Percentiles rank a stretch among this genome's conserved stretches.
These are phyloP conservation scores for Cyclotella sp. DNA, from an alignment of 108 stramenopile genomes.

Conservation along the genomic window DNA sequence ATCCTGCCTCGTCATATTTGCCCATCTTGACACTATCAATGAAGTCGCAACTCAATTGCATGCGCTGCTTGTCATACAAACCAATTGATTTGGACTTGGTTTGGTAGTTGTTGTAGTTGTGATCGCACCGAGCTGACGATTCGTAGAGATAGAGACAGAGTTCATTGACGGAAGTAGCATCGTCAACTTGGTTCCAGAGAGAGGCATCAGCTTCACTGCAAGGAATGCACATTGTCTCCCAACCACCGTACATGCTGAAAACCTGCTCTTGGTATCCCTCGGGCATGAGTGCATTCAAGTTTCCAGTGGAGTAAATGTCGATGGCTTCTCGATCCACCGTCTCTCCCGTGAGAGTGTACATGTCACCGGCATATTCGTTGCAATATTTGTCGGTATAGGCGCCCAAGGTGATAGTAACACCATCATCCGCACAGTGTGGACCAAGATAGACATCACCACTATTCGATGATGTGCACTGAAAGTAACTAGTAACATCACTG, in stretches of 20 bases:
- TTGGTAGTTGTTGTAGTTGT: constrained; percentile 47
- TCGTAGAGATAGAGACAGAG: constrained; percentile 74
- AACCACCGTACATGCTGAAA: neutral
- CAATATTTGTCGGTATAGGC: constrained; percentile 81
- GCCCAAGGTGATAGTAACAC: constrained; percentile 71
- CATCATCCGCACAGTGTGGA: constrained; percentile 76
- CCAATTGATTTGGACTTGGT: constrained; percentile 31
- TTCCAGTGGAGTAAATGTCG: constrained; percentile 24
- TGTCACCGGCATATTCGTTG: constrained; percentile 57
- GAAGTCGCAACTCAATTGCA: constrained; percentile 64
- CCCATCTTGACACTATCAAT: constrained; percentile 73
- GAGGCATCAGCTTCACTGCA: constrained; percentile 52
- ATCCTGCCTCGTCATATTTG: constrained; percentile 76
- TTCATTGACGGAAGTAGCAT: constrained; percentile 54
- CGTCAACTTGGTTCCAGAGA: constrained; percentile 5
- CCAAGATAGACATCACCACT: constrained; percentile 63
- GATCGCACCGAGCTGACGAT: constrained; percentile 71
- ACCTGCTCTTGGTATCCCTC: constrained; percentile 16
- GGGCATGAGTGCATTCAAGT: neutral
- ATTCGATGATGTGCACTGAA: constrained; percentile 44
- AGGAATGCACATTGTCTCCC: constrained; percentile 60
- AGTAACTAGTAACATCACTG: constrained; percentile 29
- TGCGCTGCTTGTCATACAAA: constrained; percentile 48
- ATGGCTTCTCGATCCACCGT: constrained; percentile 42
- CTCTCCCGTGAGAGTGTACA: constrained; percentile 17